phyloP scores from a whole-genome alignment of 2,329 filamentous ascomycete genomes.

The Fusarium equiseti region DNA sequence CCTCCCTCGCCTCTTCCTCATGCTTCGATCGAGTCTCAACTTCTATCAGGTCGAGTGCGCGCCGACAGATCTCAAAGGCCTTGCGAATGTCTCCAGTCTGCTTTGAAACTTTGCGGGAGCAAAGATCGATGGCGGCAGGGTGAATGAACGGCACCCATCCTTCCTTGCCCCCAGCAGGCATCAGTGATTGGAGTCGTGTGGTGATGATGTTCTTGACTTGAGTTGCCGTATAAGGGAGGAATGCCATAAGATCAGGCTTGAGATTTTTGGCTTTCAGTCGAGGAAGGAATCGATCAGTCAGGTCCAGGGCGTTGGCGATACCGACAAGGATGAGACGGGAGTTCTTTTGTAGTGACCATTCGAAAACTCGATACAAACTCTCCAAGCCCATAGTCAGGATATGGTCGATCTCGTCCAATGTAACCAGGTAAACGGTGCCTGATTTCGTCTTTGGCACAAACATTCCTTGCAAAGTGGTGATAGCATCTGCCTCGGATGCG shows the following conservation, averaged over 20 bases:
- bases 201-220: conserved; percentile 92
- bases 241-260: conserved; percentile 89
- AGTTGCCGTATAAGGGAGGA: conserved; percentile 88
- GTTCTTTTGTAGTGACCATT: conserved; percentile 88
- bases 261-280: conserved; percentile 92
- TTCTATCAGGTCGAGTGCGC: conserved; percentile 90
- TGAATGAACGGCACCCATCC: conserved; percentile 88
- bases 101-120: conserved; percentile 92
- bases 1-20: conserved; percentile 70
- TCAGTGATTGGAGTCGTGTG: conserved; percentile 80
- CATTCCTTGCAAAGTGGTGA: conserved; percentile 74
- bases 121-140: conserved; percentile 92
- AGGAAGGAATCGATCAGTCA: conserved; percentile 94
- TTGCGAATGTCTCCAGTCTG: conserved; percentile 96
- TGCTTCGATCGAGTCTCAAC: conserved; percentile 82
- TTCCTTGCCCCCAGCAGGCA: conserved; percentile 65
- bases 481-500: conserved; percentile 73
- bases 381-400: conserved; percentile 90
- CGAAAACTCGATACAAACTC: conserved; percentile 92
- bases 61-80: conserved; percentile 92
- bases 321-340: conserved; percentile 88
- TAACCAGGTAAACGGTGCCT: conserved; percentile 78
- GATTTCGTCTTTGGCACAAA: conserved; percentile 74
- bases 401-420: conserved; percentile 95
- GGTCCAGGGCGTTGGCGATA: conserved; percentile 94